Evolutionary conservation across 495 filamentous ascomycete species (phyloP), one percentile per base, ranked within the genome.

Genomic region (Poronia punctata): DNA sequence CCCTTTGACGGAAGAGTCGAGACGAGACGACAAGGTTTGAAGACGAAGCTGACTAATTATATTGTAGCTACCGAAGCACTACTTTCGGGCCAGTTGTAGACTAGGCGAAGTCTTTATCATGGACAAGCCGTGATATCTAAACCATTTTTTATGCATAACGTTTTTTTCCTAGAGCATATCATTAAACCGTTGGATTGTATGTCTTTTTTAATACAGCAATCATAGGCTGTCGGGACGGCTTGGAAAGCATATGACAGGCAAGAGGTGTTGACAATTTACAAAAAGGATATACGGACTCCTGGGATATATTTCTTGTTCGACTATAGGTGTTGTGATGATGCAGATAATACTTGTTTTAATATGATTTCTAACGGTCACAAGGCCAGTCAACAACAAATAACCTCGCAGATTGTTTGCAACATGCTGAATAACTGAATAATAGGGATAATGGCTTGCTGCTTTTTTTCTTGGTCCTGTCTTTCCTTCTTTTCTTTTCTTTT

Each of bases 61-160:
- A n/a, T 40, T 28, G 12, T 48, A 79, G 83, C 83, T 44, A 87
- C 83, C 38, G 83, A 87, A 61, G 83, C 83, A 38, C 66, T 87
- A 38, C 67, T 87, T 24, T 79, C 79, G 18, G 82, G 82, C 35
- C 76, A 83, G 52, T 67, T 84, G 50, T 84, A 71, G 61, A 5
- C 5, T 28, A 46, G 20, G 10, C 29, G 15, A 20, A 26, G 29
- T 43, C 25, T 42, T 19, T 45, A n/a, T n/a, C n/a, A n/a, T n/a
- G n/a, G n/a, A n/a, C n/a, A n/a, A n/a, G n/a, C n/a, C n/a, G n/a
- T n/a, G n/a, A n/a, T n/a, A n/a, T n/a, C n/a, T n/a, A n/a, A n/a
- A 17, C 14, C 8, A 42, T 24, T 26, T 27, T 38, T 31, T 29
- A 27, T 27, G 44, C 27, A 48, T 37, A 48, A 45, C 49, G 49